phyloP scores from a whole-genome alignment of 2,329 filamentous ascomycete species.

The Pseudonectria foliicola region DNA sequence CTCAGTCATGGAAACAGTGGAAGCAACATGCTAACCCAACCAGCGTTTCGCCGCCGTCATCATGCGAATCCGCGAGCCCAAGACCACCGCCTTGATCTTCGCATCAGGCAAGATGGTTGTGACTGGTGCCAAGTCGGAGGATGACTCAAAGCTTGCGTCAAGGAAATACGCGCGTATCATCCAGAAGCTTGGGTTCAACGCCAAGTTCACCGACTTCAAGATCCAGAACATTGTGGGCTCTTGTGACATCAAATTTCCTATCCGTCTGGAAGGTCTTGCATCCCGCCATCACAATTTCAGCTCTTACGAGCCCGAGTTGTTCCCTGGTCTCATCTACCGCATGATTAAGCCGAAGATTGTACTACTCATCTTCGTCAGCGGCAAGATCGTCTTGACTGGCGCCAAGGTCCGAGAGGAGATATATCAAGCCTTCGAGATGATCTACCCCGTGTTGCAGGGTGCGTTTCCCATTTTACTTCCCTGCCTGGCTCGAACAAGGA shows the following conservation, averaged over 20 bases:
- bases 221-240: constrained; percentile 99
- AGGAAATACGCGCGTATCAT: constrained; percentile 99
- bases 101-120: constrained; percentile 99
- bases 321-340: constrained; percentile 98
- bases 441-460: constrained; percentile 92
- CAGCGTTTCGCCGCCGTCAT: constrained; percentile 98
- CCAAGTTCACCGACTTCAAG: constrained; percentile 99
- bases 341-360: constrained; percentile 99
- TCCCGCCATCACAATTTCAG: constrained; percentile 99
- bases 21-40: constrained; percentile 24
- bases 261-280: constrained; percentile 90
- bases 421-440: constrained; percentile 93
- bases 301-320: constrained; percentile 96
- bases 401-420: constrained; percentile 98
- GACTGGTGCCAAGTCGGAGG: constrained; percentile 94
- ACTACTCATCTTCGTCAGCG: constrained; percentile 92
- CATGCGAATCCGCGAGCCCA: constrained; percentile 98
- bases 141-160: constrained; percentile 93
- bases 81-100: constrained; percentile 97
- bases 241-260: constrained; percentile 99
- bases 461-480: constrained; percentile 23
- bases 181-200: constrained; percentile 98
- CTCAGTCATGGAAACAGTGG: constrained; percentile 9
- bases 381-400: constrained; percentile 96
- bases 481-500: rapidly evolving